Percentiles rank a stretch among this genome's conserved stretches.
Conservation (phyloP, 495 filamentous ascomycete species). For the Penicillium dipodomyicola region DNA sequence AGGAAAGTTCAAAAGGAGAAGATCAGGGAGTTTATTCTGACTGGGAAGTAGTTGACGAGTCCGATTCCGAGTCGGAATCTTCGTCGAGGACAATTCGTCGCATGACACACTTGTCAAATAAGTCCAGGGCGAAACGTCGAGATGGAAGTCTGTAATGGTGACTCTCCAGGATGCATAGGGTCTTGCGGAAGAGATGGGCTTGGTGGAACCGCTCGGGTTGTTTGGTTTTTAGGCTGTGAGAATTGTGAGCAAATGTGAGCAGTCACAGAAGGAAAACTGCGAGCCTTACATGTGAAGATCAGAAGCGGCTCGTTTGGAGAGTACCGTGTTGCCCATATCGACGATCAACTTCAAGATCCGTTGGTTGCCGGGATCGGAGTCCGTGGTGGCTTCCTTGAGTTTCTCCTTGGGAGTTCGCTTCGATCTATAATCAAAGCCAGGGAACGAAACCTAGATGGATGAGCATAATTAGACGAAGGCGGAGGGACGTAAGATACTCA, state of each 20-base stretch:
- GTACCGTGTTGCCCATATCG: constrained; percentile 86
- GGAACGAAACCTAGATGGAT: constrained; percentile 37
- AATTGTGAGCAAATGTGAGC: constrained; percentile 13
- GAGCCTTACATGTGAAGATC: constrained; percentile 60
- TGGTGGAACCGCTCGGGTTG: constrained; percentile 70
- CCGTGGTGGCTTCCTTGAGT: constrained; percentile 49
- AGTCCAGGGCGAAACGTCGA: constrained; percentile 82
- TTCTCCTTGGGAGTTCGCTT: constrained; percentile 41
- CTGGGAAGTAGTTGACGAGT: constrained; percentile 24
- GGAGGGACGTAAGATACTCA: constrained; percentile 33
- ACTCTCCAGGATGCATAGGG: constrained; percentile 80
- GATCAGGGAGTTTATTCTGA: constrained; percentile 26
- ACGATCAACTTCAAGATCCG: constrained; percentile 74
- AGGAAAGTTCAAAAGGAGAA: background rate
- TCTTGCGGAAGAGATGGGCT: constrained; percentile 73
- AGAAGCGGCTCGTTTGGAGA: constrained; percentile 70
- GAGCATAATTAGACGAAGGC: constrained; percentile 5
- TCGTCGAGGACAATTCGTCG: constrained; percentile 73
- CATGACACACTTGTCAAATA: constrained; percentile 89
- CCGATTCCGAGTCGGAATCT: constrained; percentile 49
- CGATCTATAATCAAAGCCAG: constrained; percentile 32
- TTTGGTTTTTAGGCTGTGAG: constrained; percentile 60
- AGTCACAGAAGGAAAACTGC: background rate
- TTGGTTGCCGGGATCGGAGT: constrained; percentile 65
- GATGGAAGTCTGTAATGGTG: constrained; percentile 85